Conservation (phyloP, 2,329 filamentous ascomycete species). For the Cladosporium sp. region DNA sequence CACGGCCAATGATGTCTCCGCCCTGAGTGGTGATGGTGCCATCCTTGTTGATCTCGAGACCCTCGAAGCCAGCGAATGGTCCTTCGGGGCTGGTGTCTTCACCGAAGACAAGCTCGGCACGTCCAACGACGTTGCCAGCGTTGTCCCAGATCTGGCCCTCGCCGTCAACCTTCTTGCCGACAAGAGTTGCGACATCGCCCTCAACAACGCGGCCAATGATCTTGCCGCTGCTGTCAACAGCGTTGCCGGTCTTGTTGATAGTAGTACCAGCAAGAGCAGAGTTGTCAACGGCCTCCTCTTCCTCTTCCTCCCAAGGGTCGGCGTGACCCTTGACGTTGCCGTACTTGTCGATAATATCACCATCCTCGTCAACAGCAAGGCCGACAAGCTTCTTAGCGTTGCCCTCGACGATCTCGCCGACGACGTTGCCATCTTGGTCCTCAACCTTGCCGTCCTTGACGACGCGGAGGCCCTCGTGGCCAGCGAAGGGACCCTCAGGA, state of each 20-base stretch:
- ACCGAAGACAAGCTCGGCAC: conserved; percentile 59
- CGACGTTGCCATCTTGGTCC: conserved; percentile 75
- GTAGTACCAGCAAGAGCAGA: conserved; percentile 62
- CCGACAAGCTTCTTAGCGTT: conserved; percentile 73
- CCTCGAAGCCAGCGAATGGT: conserved; percentile 62
- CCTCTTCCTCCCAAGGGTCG: conserved; percentile 61
- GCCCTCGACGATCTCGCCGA: conserved; percentile 71
- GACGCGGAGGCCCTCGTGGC: conserved; percentile 65
- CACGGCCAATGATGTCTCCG: conserved; percentile 52
- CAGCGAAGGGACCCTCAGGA: conserved; percentile 68
- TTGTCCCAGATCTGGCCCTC: conserved; percentile 67
- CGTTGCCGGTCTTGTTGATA: conserved; percentile 65
- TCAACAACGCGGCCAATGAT: conserved; percentile 61
- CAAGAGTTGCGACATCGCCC: conserved; percentile 58
- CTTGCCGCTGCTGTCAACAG: conserved; percentile 61
- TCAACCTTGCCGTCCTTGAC: conserved; percentile 71
- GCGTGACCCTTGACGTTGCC: conserved; percentile 64
- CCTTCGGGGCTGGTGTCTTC: conserved; percentile 55
- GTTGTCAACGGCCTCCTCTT: conserved; percentile 54
- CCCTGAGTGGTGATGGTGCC: conserved; percentile 54
- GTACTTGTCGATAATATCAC: conserved; percentile 76
- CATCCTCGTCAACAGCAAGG: conserved; percentile 76
- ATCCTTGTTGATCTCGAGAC: conserved; percentile 59
- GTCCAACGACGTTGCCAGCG: conserved; percentile 62
- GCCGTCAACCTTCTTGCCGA: conserved; percentile 64